Evolutionary conservation across 257 asterid genomes (phyloP), one percentile per base, ranked within the genome.

Genomic region (Gentiana macrophylla): DNA sequence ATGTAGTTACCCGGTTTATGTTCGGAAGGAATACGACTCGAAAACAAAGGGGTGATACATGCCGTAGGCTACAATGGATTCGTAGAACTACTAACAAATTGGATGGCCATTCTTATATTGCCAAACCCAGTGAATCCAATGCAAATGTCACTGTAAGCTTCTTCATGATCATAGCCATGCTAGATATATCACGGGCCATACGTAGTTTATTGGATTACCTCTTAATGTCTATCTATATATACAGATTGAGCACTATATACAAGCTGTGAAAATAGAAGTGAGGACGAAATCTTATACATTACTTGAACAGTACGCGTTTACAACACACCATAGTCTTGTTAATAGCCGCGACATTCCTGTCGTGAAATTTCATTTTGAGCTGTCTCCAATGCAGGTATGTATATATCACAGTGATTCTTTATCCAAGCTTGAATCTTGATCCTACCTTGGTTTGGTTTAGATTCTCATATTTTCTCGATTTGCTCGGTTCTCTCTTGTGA

Each of bases 211-310:
- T 2, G 4, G 13, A 50, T 6, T 53, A 6, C 12, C 15, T 37
- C n/a, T n/a, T n/a, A n/a, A n/a, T 5, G 12, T 15, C 34, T 32
- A 41, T 55, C 49, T 61, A 38, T 38, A 41, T 41, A 66, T 80
- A 78, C 94, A 92, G 99, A 70, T 92, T 57, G 99, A 92, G 74
- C 99, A 92, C 73, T 92, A 79, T 77, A 80, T 92, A 66, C 99
- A 92, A 77, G 89, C 84, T 37, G 97, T 85, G 69, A 92, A 92
- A 72, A 81, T 84, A 49, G 99, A 92, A 78, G 99, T 83, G 84
- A 77, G 77, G 88, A 83, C 95, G 44, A 72, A 81, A 70, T 80
- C 94, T 52, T 74, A 83, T 68, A 88, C 80, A 77, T 63, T 85
- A 73, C 83, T 82, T 32, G 99, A 92, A 74, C 95, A 88, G 73